phyloP scores from a whole-genome alignment of 371 early-diverging fungal genomes.

The Mucor racemosus region DNA sequence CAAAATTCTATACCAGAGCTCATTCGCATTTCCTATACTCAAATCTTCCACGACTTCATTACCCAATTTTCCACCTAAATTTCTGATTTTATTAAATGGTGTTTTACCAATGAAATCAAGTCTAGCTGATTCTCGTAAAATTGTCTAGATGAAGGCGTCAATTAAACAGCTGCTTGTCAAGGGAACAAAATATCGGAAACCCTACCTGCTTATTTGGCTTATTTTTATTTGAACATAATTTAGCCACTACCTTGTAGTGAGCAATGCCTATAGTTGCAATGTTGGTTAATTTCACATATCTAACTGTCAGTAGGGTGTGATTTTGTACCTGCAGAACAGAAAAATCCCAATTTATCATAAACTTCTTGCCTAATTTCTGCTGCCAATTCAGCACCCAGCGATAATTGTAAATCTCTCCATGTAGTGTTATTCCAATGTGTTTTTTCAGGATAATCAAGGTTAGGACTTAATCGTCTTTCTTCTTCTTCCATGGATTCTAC shows the following conservation, averaged over 20 bases:
- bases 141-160: constrained; percentile 46
- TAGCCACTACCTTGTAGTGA: constrained; percentile 84
- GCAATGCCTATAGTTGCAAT: constrained; percentile 59
- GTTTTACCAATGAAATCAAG: constrained; percentile 64
- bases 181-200: too few relatives aligned
- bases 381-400: constrained; percentile 74
- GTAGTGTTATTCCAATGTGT: constrained; percentile 21
- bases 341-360: constrained; percentile 74
- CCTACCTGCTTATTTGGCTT: constrained; percentile 85
- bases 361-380: constrained; percentile 70
- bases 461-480: background rate
- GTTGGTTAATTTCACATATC: too few relatives aligned
- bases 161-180: background rate
- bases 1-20: constrained; percentile 41
- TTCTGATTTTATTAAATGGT: constrained; percentile 77
- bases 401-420: constrained; percentile 75
- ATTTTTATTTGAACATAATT: constrained; percentile 82
- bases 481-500: constrained; percentile 35
- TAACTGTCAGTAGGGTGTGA: too few relatives aligned
- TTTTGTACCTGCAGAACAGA: constrained; percentile 75
- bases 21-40: constrained; percentile 55
- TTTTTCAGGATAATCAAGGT: background rate
- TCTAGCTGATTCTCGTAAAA: constrained; percentile 61
- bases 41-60: constrained; percentile 66
- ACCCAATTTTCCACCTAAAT: constrained; percentile 92